Evolutionary conservation across 768 basidiomycete genomes (phyloP).

Genomic region (Auriculariales sp.): DNA sequence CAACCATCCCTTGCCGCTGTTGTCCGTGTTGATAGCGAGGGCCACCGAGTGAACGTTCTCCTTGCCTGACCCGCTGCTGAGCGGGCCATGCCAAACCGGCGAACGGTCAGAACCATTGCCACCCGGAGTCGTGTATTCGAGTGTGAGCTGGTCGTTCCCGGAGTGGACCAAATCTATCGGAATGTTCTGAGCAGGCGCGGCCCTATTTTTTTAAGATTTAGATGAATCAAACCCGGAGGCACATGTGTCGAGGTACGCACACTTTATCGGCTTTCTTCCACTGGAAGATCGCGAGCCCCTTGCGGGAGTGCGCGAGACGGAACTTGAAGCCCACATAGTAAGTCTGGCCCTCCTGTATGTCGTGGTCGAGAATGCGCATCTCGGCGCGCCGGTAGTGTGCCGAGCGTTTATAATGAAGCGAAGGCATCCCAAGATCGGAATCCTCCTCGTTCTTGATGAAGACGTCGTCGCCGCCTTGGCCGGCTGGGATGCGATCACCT

Average conservation of each 20-base stretch:
- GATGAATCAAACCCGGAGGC: too few relatives aligned
- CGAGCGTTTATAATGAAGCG: not conserved
- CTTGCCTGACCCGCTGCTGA: not conserved
- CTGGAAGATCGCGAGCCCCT: not conserved
- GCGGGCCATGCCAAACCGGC: not conserved
- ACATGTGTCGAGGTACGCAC: not conserved
- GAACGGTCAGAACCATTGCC: not conserved
- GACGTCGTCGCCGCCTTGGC: not conserved
- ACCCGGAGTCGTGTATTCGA: not conserved
- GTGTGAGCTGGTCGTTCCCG: too few relatives aligned
- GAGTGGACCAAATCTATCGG: too few relatives aligned
- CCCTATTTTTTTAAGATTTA: too few relatives aligned
- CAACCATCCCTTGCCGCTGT: not conserved
- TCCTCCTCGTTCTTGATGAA: not conserved
- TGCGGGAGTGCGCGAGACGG: not conserved
- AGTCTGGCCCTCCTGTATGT: not conserved
- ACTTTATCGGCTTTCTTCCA: not conserved
- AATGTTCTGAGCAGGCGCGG: too few relatives aligned
- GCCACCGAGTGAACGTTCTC: not conserved
- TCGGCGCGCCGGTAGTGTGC: not conserved
- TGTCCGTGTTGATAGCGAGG: not conserved
- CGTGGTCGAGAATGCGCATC: slow-evolving; percentile 1
- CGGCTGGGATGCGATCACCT: not conserved
- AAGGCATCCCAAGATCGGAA: not conserved
- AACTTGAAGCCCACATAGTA: not conserved